These are phyloP conservation scores for Alternaria consortialis DNA, from an alignment of 2,329 filamentous ascomycete species.

Conservation along the genomic window DNA sequence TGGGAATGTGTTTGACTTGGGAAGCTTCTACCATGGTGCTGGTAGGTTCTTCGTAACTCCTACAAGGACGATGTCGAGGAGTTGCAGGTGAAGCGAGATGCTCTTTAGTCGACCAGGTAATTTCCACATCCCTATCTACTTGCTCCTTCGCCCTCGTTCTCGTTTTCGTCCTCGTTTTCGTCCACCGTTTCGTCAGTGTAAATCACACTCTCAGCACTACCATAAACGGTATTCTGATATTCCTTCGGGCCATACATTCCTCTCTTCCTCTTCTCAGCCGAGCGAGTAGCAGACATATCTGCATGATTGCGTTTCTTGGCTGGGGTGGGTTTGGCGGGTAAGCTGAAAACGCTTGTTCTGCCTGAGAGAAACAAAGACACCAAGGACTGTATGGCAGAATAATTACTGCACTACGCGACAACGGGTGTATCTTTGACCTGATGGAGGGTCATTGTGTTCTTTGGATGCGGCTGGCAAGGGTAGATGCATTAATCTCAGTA, in stretches of 20 bases:
- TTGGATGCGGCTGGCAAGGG: not conserved
- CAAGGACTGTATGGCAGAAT: too few species aligned
- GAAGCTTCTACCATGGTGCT: not conserved
- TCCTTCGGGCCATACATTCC: not conserved
- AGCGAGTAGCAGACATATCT: too few species aligned
- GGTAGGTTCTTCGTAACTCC: too few species aligned
- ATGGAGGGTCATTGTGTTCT: not conserved
- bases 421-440: not conserved
- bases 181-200: not conserved
- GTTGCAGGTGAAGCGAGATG: not conserved
- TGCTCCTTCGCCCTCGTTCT: not conserved
- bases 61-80: not conserved
- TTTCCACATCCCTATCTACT: not conserved
- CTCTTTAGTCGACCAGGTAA: accelerated
- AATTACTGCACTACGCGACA: not conserved
- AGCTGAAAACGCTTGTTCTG: not conserved
- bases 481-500: not conserved
- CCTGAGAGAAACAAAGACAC: not conserved
- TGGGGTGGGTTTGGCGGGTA: not conserved
- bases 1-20: not conserved
- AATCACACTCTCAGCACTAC: not conserved
- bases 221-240: not conserved
- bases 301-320: not conserved
- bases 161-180: not conserved
- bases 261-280: not conserved